A percentile compares a stretch with the other conserved stretches of the same genome.
phyloP scores from a whole-genome alignment of 768 basidiomycete genomes.

The Mycena polygramma region DNA sequence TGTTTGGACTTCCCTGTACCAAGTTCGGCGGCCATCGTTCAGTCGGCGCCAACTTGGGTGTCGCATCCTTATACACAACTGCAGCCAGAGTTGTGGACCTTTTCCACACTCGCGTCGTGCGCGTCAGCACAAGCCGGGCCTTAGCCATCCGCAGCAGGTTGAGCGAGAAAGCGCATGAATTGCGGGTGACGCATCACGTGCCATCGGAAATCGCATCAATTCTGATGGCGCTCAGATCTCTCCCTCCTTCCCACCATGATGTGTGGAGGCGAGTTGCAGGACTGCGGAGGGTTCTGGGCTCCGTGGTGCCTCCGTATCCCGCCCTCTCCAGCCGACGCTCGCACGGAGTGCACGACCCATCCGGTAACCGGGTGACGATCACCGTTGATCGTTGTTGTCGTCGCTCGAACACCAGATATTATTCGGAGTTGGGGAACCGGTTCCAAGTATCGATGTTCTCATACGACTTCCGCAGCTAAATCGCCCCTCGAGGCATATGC shows the following conservation, averaged over 20 bases:
- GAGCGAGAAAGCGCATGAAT: background rate
- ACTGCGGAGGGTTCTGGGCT: too few relatives aligned
- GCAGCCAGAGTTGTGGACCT: background rate
- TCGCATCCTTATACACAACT: background rate
- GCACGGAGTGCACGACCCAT: background rate
- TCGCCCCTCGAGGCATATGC: too few relatives aligned
- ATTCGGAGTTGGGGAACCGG: too few relatives aligned
- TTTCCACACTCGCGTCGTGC: background rate
- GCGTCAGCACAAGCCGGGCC: background rate
- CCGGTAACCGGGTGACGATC: constrained; percentile 2
- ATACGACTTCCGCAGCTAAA: too few relatives aligned
- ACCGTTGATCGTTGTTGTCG: background rate
- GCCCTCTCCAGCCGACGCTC: background rate
- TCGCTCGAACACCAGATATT: background rate
- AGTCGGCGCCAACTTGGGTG: too few relatives aligned
- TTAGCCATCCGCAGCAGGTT: background rate
- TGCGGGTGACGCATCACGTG: background rate
- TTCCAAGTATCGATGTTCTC: too few relatives aligned
- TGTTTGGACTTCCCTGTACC: background rate
- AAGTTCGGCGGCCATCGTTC: too few relatives aligned
- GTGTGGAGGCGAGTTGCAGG: background rate
- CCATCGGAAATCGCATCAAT: constrained; percentile 1
- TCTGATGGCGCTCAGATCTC: background rate
- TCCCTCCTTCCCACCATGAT: background rate
- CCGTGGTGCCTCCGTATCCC: too few relatives aligned